Evolutionary conservation across 2,329 filamentous ascomycete species (phyloP), one percentile per base, ranked within the genome.

Genomic region (Scedosporium aurantiacum): DNA sequence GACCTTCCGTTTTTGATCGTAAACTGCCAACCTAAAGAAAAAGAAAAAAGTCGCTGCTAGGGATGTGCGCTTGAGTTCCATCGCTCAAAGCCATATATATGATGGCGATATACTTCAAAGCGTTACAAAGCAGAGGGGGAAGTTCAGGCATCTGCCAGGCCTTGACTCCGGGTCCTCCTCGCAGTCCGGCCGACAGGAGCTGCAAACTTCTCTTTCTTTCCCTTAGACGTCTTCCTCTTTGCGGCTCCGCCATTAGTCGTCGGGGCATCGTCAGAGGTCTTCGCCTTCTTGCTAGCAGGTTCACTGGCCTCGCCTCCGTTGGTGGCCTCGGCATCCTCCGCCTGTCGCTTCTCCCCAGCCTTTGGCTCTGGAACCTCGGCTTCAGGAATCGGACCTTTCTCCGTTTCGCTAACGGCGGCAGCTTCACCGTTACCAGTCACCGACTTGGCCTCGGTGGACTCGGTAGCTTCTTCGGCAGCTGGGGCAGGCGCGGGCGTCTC

Each of bases 151-250:
- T 74, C 71, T 5, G 69, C 72, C 1, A 73, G 71, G 0, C 75
- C 75, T 64, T 77, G 75, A 63, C 75, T 77, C 57, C 75, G 70
- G 6, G 75, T 77, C 72, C 76, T 76, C 52, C 75, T 71, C 55
- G 70, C 70, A 5, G 75, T 75, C 61, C 63, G 71, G 18, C 75
- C 75, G 16, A 71, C 71, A 2, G 64, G 60, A 0, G 71, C 67
- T 21, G 66, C 60, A n/a, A 65, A 63, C 62, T 71, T 76, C 67
- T 73, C 70, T 64, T 74, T 75, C 66, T 70, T 74, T 10, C 67
- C 64, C 32, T 67, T 68, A 7, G 47, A 50, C 41, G 25, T 23
- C 57, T 27, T 50, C 18, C 40, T 55, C 2, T 37, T 28, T 23
- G 47, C 41, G 40, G 69, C 68, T 37, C 69, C 68, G 14, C 66